Conservation (phyloP, 371 early-diverging fungal species). For the Rhizopus stolonifer region DNA sequence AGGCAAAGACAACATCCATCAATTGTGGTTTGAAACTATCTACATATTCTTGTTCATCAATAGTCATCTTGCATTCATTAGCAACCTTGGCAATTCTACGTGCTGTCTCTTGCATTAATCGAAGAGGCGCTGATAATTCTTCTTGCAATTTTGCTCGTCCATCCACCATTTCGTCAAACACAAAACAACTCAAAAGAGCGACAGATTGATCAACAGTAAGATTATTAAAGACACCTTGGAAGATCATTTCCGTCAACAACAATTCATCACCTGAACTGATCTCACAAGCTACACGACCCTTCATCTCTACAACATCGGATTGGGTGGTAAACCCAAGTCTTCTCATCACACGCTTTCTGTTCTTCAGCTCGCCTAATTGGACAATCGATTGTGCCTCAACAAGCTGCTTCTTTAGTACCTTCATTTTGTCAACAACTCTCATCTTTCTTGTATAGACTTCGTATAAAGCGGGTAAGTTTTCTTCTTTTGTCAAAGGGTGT, state of each 20-base stretch:
- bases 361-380: conserved; percentile 92
- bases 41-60: conserved; percentile 84
- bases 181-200: conserved; percentile 93
- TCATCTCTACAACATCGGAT: conserved; percentile 90
- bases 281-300: conserved; percentile 99
- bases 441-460: conserved; percentile 69
- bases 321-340: conserved; percentile 81
- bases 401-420: conserved; percentile 68
- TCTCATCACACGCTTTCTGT: conserved; percentile 87
- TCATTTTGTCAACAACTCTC: conserved; percentile 53
- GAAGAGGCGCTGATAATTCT: conserved; percentile 79
- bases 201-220: conserved; percentile 89
- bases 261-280: conserved; percentile 98
- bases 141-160: conserved; percentile 53
- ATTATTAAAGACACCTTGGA: conserved; percentile 97
- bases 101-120: conserved; percentile 86
- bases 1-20: conserved; percentile 98
- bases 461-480: conserved; percentile 62
- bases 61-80: conserved; percentile 82
- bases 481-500: conserved; percentile 58
- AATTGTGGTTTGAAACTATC: conserved; percentile 83
- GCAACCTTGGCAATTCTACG: conserved; percentile 86
- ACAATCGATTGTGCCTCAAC: conserved; percentile 78
- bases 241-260: conserved; percentile 98
- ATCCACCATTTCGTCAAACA: conserved; percentile 84